Conservation (phyloP, 148 eudicot genomes). For the Gaultheria prostrata region DNA sequence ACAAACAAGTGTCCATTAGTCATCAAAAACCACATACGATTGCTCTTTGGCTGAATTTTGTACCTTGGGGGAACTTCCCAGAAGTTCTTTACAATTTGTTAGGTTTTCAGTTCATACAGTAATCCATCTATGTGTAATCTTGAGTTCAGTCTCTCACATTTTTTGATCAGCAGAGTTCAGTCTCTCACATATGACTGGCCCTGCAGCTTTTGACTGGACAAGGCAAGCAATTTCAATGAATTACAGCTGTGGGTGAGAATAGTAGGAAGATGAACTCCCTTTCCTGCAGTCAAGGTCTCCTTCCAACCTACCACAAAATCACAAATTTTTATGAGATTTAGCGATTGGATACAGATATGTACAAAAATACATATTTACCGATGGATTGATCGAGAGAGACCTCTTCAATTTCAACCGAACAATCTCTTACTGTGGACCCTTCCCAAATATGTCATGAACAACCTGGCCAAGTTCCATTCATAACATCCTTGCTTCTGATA, state of each 20-base stretch:
- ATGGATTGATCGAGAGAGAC: background rate
- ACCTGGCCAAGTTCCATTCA: conserved; percentile 55
- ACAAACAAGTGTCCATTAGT: background rate
- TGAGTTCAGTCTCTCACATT: background rate
- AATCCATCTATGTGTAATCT: background rate
- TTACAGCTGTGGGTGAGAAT: background rate
- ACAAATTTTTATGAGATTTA: background rate
- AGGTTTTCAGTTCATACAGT: background rate
- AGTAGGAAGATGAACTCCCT: background rate
- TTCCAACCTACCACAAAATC: conserved; percentile 1
- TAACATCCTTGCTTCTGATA: conserved; percentile 31
- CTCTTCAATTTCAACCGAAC: background rate
- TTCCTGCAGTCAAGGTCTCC: background rate
- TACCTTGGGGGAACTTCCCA: background rate
- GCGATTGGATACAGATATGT: background rate
- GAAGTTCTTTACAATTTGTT: background rate
- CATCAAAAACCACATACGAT: background rate
- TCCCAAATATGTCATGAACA: conserved; percentile 30
- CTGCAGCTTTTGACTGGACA: background rate
- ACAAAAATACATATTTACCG: background rate
- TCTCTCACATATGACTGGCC: background rate
- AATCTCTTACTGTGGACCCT: background rate
- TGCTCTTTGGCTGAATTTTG: background rate
- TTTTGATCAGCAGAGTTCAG: no score
- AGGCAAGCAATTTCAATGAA: background rate